A percentile compares a stretch with the other conserved stretches of the same genome.
Conservation (phyloP, 768 basidiomycete species). For the Peribolospora kevripleyi region DNA sequence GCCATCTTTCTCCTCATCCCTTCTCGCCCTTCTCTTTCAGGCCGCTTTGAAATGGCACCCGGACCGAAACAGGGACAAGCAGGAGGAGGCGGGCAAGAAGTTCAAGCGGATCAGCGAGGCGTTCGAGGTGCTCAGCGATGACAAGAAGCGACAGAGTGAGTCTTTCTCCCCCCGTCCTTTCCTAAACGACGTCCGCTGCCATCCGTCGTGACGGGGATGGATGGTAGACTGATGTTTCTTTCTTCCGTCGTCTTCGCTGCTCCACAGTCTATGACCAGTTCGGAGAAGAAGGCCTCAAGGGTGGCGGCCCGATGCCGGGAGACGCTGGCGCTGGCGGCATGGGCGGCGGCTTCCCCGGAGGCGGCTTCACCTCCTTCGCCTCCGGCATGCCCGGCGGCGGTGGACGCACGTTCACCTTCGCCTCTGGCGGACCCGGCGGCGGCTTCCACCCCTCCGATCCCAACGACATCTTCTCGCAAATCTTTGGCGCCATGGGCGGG, state of each 20-base stretch:
- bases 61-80: conserved; percentile 54
- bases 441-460: conserved; percentile 63
- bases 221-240: too few relatives aligned
- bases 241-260: neutral
- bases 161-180: neutral
- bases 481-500: conserved; percentile 18
- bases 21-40: conserved; percentile 1
- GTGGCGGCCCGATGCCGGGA: conserved; percentile 23
- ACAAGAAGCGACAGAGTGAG: conserved; percentile 34
- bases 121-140: conserved; percentile 79
- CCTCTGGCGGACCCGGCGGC: conserved; percentile 16
- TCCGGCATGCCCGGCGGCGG: conserved; percentile 3
- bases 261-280: conserved; percentile 61
- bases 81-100: conserved; percentile 61
- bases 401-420: conserved; percentile 29
- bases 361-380: conserved; percentile 26
- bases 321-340: conserved; percentile 8
- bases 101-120: conserved; percentile 92
- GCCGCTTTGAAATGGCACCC: conserved; percentile 87
- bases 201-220: neutral
- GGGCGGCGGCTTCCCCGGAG: conserved; percentile 11
- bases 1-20: neutral
- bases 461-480: conserved; percentile 62
- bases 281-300: conserved; percentile 84
- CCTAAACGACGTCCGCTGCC: neutral